These are phyloP conservation scores for Goffeauzyma gilvescens DNA, from an alignment of 768 basidiomycete genomes.

Conservation along the genomic window DNA sequence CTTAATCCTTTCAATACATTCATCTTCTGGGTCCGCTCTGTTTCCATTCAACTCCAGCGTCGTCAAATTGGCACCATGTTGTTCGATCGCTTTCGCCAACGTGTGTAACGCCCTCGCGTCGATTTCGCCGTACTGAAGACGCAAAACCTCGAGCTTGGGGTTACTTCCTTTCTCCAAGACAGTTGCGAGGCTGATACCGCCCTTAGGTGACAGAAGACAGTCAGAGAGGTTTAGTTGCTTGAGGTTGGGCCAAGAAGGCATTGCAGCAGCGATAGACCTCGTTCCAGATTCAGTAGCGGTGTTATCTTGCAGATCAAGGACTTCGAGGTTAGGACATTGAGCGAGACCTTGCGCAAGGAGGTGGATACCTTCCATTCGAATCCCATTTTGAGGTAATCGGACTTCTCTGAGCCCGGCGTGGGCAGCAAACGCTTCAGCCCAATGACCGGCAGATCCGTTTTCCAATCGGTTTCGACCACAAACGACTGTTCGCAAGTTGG, in stretches of 20 bases:
- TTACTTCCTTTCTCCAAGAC: constrained; percentile 52
- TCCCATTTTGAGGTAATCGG: constrained; percentile 93
- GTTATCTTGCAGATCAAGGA: constrained; percentile 78
- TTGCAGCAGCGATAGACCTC: constrained; percentile 44
- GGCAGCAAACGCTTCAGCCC: constrained; percentile 72
- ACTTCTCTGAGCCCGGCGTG: constrained; percentile 62
- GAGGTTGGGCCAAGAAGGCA: constrained; percentile 53
- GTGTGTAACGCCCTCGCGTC: constrained; percentile 49
- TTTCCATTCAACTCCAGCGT: constrained; percentile 72
- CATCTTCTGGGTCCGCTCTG: constrained; percentile 36
- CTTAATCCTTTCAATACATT: constrained; percentile 35
- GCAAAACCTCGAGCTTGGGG: constrained; percentile 52
- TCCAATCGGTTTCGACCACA: constrained; percentile 95
- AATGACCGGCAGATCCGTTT: constrained; percentile 61
- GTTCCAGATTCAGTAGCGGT: constrained; percentile 34
- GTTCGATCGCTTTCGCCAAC: constrained; percentile 47
- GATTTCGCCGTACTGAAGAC: constrained; percentile 82
- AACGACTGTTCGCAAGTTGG: constrained; percentile 58
- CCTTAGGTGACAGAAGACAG: constrained; percentile 66
- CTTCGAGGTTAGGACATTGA: constrained; percentile 45
- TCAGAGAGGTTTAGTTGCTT: constrained; percentile 75
- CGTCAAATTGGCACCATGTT: constrained; percentile 43
- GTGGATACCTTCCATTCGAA: constrained; percentile 74
- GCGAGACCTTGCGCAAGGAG: constrained; percentile 57
- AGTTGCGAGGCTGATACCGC: constrained; percentile 48